phyloP scores from a whole-genome alignment of 768 basidiomycete species.

The Pleurotus ostreatus region DNA sequence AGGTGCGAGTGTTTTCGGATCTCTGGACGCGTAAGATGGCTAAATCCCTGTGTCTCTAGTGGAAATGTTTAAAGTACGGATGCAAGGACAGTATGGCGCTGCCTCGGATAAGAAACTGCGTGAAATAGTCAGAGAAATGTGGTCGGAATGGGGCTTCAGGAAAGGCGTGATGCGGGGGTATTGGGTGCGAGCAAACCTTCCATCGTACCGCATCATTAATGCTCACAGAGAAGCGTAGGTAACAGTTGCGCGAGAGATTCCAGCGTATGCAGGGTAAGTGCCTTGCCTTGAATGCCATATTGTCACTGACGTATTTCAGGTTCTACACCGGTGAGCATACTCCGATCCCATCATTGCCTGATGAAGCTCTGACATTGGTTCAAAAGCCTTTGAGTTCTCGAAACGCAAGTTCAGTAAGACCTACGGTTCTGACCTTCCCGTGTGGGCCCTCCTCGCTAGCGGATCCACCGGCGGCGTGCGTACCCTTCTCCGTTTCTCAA shows the following conservation, averaged over 20 bases:
- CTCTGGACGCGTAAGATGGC: not conserved
- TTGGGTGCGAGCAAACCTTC: constrained; percentile 58
- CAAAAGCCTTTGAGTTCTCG: constrained; percentile 79
- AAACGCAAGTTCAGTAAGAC: constrained; percentile 68
- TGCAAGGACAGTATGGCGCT: constrained; percentile 94
- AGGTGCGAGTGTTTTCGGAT: constrained; percentile 34
- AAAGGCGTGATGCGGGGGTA: constrained; percentile 95
- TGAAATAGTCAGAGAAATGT: constrained; percentile 76
- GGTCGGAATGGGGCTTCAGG: constrained; percentile 79
- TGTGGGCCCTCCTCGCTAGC: constrained; percentile 81
- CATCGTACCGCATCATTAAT: not conserved
- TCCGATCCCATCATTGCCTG: too few relatives aligned
- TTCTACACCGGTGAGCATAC: constrained; percentile 59
- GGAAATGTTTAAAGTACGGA: constrained; percentile 98
- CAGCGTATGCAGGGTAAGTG: constrained; percentile 87
- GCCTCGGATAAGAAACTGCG: constrained; percentile 75
- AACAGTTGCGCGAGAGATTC: constrained; percentile 90
- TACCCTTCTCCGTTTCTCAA: constrained; percentile 11
- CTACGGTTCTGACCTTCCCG: constrained; percentile 69
- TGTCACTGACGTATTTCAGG: constrained; percentile 27
- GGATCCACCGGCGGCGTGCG: constrained; percentile 81
- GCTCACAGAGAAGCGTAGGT: constrained; percentile 42
- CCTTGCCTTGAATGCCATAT: not conserved
- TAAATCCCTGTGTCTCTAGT: constrained; percentile 35
- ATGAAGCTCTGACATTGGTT: constrained; percentile 6